phyloP scores from a whole-genome alignment of 495 filamentous ascomycete species.

The Penicillium paradoxum region DNA sequence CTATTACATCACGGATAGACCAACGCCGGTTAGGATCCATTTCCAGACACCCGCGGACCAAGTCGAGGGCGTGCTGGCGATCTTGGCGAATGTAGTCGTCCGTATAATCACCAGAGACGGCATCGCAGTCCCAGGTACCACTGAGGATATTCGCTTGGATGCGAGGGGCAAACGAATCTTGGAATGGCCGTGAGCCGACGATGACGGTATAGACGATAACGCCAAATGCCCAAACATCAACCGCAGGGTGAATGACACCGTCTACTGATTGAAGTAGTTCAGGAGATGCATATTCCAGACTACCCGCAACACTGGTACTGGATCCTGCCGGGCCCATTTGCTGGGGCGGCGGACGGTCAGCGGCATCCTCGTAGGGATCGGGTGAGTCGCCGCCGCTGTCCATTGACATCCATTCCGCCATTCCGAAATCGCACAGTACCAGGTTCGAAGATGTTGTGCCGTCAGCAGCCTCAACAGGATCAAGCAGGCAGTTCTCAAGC shows the following conservation, averaged over 20 bases:
- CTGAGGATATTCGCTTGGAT: constrained; percentile 55
- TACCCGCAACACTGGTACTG: constrained; percentile 55
- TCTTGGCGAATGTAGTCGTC: constrained; percentile 20
- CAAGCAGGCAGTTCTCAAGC: constrained; percentile 71
- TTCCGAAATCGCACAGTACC: constrained; percentile 69
- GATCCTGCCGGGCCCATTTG: constrained; percentile 53
- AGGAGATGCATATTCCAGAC: constrained; percentile 63
- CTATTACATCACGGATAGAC: constrained; percentile 50
- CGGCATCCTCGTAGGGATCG: constrained; percentile 46
- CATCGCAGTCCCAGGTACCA: constrained; percentile 56
- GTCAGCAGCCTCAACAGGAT: constrained; percentile 46
- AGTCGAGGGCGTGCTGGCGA: constrained; percentile 44
- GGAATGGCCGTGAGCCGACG: constrained; percentile 64
- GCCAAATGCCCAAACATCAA: constrained; percentile 72
- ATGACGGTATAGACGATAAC: constrained; percentile 60
- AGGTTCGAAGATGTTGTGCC: constrained; percentile 49
- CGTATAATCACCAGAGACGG: constrained; percentile 36
- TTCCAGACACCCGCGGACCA: constrained; percentile 49
- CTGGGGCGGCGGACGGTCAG: constrained; percentile 42
- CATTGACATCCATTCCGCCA: constrained; percentile 64
- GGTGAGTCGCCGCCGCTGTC: constrained; percentile 46
- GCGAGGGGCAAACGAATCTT: constrained; percentile 55
- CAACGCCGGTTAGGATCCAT: constrained; percentile 49
- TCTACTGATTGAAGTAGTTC: constrained; percentile 49
- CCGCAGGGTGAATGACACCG: constrained; percentile 49